phyloP scores from a whole-genome alignment of 805 yeast genomes.

The Metschnikowia hibisci region DNA sequence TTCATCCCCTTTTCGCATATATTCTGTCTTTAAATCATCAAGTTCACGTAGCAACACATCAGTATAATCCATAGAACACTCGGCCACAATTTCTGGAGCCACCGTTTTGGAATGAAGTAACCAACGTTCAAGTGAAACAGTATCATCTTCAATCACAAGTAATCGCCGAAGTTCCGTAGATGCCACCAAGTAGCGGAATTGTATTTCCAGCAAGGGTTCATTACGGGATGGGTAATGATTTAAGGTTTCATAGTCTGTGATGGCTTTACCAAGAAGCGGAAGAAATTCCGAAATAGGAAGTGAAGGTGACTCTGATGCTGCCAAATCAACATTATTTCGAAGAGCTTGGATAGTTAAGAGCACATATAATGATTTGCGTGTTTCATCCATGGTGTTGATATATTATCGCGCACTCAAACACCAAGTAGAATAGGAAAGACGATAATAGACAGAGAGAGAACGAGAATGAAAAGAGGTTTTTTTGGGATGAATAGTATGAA shows the following conservation, averaged over 20 bases:
- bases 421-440: no score
- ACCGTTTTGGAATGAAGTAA: background rate
- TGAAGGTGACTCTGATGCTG: background rate
- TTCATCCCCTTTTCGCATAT: background rate
- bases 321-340: background rate
- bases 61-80: conserved; percentile 12
- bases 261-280: background rate
- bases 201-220: background rate
- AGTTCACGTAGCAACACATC: conserved; percentile 8
- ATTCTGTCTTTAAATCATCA: conserved; percentile 7
- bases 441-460: no score
- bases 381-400: conserved; percentile 1
- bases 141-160: background rate
- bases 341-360: conserved; percentile 1
- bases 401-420: no score
- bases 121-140: background rate
- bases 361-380: conserved; percentile 2
- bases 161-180: conserved; percentile 1
- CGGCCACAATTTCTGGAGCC: conserved; percentile 11
- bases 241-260: background rate
- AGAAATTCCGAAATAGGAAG: background rate
- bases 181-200: conserved; percentile 2
- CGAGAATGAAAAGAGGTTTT: no score
- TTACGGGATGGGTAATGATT: background rate
- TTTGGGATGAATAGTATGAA: no score